Evolutionary conservation across 129 eudicot genomes (phyloP).

Genomic region (Gnaphalium uliginosum): DNA sequence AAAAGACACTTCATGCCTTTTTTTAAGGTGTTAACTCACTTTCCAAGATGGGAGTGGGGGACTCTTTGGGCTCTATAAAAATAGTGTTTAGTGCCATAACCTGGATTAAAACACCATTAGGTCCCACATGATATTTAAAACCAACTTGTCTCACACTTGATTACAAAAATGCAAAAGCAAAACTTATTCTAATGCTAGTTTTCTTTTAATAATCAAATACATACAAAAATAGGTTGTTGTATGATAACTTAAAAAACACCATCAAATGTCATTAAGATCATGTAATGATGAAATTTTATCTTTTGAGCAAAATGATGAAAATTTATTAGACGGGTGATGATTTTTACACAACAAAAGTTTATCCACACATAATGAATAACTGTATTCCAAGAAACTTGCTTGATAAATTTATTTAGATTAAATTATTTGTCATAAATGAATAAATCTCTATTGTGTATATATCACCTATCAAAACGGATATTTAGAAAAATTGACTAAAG

Average conservation of each 20-base stretch:
- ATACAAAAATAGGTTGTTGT: not conserved
- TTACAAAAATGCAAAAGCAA: not conserved
- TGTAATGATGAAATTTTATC: not conserved
- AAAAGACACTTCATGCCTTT: slow-evolving; percentile 18
- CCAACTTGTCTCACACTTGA: slow-evolving; percentile 9
- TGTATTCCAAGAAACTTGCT: not conserved
- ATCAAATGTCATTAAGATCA: not conserved
- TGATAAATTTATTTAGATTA: too few species aligned
- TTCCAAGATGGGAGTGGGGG: slow-evolving; percentile 37
- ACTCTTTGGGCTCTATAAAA: slow-evolving; percentile 19
- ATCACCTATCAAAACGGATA: too few species aligned
- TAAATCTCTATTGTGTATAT: too few species aligned
- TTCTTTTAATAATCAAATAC: not conserved
- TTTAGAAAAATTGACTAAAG: not conserved
- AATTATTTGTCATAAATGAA: too few species aligned
- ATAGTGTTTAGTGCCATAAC: slow-evolving; percentile 35
- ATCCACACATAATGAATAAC: not conserved
- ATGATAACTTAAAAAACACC: not conserved
- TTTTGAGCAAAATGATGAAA: not conserved
- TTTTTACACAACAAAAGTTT: not conserved
- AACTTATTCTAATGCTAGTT: not conserved
- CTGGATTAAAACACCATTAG: slow-evolving; percentile 24
- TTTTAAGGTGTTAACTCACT: slow-evolving; percentile 18
- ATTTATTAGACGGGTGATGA: not conserved
- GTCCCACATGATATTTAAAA: slow-evolving; percentile 26